These are phyloP conservation scores for Gossypium schwendimanii DNA, from an alignment of 441 rosid species.

Conservation along the genomic window DNA sequence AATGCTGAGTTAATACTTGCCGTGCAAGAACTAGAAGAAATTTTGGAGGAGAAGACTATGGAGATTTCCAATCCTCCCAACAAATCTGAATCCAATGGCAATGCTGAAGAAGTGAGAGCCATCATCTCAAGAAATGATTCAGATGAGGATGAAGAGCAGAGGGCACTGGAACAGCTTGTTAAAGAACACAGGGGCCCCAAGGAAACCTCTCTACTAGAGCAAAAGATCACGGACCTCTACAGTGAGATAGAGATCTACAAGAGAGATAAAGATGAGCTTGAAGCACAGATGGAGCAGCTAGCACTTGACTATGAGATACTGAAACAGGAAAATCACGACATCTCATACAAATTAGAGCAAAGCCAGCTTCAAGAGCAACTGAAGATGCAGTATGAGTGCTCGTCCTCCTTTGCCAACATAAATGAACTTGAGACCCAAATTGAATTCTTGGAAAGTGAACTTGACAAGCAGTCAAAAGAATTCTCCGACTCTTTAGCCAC, in stretches of 20 bases:
- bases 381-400: conserved; percentile 66
- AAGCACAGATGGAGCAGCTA: conserved; percentile 86
- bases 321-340: conserved; percentile 69
- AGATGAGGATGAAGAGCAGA: conserved; percentile 81
- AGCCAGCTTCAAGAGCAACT: conserved; percentile 71
- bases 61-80: conserved; percentile 26
- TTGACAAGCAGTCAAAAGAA: conserved; percentile 41
- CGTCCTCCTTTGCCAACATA: conserved; percentile 36
- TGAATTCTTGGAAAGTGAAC: conserved; percentile 46
- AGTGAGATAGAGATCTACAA: conserved; percentile 69
- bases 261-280: conserved; percentile 75
- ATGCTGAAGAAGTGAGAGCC: conserved; percentile 19
- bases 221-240: conserved; percentile 57
- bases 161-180: conserved; percentile 75
- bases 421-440: conserved; percentile 36
- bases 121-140: conserved; percentile 36
- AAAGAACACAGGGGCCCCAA: conserved; percentile 61
- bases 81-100: conserved; percentile 25
- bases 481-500: conserved; percentile 37
- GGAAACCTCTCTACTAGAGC: conserved; percentile 58
- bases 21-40: conserved; percentile 64
- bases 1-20: conserved; percentile 75
- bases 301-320: conserved; percentile 88
- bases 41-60: conserved; percentile 49
- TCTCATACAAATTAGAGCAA: conserved; percentile 66